Conservation (phyloP, 257 asterid genomes). For the Striga asiatica region DNA sequence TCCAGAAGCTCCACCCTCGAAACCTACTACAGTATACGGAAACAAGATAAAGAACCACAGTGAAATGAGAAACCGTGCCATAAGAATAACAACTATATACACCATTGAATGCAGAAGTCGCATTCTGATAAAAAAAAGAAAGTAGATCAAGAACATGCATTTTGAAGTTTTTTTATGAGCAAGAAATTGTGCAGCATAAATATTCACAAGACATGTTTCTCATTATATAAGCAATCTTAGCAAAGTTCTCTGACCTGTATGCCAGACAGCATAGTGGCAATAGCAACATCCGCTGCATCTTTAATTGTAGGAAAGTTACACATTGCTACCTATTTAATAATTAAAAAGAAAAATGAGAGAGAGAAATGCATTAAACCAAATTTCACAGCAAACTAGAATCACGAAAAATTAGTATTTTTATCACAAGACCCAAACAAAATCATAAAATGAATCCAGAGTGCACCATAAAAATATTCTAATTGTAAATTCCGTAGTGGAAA, state of each 20-base stretch:
- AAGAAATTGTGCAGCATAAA: too few relatives aligned
- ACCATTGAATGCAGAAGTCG: background rate
- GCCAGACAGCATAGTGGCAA: slow-evolving; percentile 84
- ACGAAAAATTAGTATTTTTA: background rate
- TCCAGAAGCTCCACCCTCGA: slow-evolving; percentile 96
- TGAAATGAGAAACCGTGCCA: slow-evolving; percentile 1
- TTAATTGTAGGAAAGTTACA: slow-evolving; percentile 90
- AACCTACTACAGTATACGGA: slow-evolving; percentile 34
- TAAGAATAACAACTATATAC: slow-evolving; percentile 1
- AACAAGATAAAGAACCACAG: background rate
- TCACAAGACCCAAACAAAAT: background rate
- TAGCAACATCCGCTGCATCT: slow-evolving; percentile 99
- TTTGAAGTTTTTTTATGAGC: too few relatives aligned
- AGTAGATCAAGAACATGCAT: background rate
- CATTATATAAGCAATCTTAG: slow-evolving; percentile 3
- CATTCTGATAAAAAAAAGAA: background rate
- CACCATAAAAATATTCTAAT: too few relatives aligned
- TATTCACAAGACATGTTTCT: too few relatives aligned
- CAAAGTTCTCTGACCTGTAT: slow-evolving; percentile 52
- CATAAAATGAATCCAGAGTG: background rate
- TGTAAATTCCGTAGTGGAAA: too few relatives aligned
- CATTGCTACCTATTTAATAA: slow-evolving; percentile 68
- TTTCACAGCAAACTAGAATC: slow-evolving; percentile 5
- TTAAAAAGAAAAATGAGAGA: background rate
- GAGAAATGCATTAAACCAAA: background rate